phyloP scores from a whole-genome alignment of 2,329 filamentous ascomycete genomes.

The Epichloe aotearoae region DNA sequence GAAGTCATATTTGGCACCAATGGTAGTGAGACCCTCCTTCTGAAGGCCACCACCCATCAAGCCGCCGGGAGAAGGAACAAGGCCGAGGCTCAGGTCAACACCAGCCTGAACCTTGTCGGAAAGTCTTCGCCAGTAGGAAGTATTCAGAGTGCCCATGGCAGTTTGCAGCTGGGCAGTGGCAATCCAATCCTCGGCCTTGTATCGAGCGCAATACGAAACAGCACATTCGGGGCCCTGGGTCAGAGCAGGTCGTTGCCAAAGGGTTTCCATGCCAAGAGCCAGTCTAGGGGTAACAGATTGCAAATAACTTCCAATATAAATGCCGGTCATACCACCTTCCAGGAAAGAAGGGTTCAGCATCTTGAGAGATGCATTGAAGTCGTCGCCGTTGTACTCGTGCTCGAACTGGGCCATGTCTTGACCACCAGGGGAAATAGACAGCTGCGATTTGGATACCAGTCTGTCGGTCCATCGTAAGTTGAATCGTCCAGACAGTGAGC shows the following conservation, averaged over 20 bases:
- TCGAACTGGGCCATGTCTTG: slow-evolving; percentile 90
- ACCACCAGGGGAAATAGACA: slow-evolving; percentile 65
- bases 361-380: slow-evolving; percentile 90
- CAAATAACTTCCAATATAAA: slow-evolving; percentile 90
- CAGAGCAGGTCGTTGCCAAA: slow-evolving; percentile 82
- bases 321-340: slow-evolving; percentile 85
- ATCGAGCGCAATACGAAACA: slow-evolving; percentile 79
- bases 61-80: slow-evolving; percentile 50
- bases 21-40: slow-evolving; percentile 80
- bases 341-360: slow-evolving; percentile 89
- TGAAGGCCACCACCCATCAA: slow-evolving; percentile 64
- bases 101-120: slow-evolving; percentile 94
- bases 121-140: slow-evolving; percentile 86
- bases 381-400: slow-evolving; percentile 84
- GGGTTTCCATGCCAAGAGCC: slow-evolving; percentile 76
- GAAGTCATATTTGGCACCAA: slow-evolving; percentile 98
- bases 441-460: slow-evolving; percentile 74
- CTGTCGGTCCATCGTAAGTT: slow-evolving; percentile 81
- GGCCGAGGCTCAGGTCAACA: slow-evolving; percentile 83
- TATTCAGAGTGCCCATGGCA: slow-evolving; percentile 74
- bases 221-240: slow-evolving; percentile 82
- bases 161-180: slow-evolving; percentile 74
- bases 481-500: slow-evolving; percentile 73
- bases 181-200: slow-evolving; percentile 87
- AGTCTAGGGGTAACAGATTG: slow-evolving; percentile 83